Percentiles rank a stretch among this genome's conserved stretches.
These are phyloP conservation scores for Colletotrichum aenigma DNA, from an alignment of 2,329 filamentous ascomycete species.

Conservation along the genomic window DNA sequence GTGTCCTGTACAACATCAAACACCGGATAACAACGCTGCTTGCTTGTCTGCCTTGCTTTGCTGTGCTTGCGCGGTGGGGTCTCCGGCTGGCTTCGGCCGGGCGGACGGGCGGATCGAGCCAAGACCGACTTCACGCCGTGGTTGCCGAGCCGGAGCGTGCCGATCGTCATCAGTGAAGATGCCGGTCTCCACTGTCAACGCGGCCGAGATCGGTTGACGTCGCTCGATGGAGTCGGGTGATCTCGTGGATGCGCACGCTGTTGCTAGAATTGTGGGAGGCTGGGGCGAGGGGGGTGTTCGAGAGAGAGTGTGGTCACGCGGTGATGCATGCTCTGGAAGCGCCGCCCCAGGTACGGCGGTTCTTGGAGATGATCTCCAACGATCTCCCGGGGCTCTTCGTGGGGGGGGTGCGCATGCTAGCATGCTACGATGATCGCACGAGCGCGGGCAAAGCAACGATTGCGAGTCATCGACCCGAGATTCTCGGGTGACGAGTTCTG, in stretches of 20 bases:
- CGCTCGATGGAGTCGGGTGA: neutral
- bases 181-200: neutral
- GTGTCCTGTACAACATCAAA: neutral
- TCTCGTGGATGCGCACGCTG: neutral
- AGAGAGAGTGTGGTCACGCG: neutral
- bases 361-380: neutral
- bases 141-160: constrained; percentile 10
- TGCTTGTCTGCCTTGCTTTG: neutral
- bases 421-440: neutral
- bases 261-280: neutral
- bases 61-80: neutral
- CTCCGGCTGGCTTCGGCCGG: neutral
- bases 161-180: constrained; percentile 9
- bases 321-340: neutral
- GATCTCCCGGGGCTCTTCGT: neutral
- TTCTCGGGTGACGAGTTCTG: neutral
- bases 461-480: neutral
- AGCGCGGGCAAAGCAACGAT: neutral
- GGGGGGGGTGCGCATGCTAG: neutral
- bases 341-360: neutral
- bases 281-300: neutral
- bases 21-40: neutral
- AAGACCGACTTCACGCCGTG: constrained; percentile 9
- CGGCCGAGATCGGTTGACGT: neutral
- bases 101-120: constrained; percentile 6